phyloP scores from a whole-genome alignment of 352 stramenopile genomes.

The Pythium angustatum region DNA sequence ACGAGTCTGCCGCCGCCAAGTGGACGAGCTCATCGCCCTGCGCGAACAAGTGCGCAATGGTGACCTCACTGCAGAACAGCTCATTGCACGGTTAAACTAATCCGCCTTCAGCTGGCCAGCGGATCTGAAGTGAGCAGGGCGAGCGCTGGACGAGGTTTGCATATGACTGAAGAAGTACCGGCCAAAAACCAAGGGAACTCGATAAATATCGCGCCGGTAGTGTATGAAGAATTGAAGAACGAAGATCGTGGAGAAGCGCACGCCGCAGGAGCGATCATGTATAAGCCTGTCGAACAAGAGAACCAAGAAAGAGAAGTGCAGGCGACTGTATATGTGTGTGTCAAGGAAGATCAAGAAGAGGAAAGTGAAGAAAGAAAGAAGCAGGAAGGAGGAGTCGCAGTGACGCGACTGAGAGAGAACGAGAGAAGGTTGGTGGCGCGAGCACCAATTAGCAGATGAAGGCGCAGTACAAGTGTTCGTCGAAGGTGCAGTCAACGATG shows the following conservation, averaged over 20 bases:
- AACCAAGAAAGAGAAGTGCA: background rate
- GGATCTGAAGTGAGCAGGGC: background rate
- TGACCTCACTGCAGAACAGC: constrained; percentile 5
- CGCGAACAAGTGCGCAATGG: background rate
- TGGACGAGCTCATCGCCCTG: background rate
- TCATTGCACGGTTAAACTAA: constrained; percentile 13
- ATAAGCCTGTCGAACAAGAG: background rate
- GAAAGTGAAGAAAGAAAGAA: constrained; percentile 1
- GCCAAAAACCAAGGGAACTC: background rate
- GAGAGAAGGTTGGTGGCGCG: constrained; percentile 11
- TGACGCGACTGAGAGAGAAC: background rate
- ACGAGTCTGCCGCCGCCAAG: background rate
- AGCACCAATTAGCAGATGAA: background rate
- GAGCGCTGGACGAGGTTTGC: background rate
- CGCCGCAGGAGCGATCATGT: background rate
- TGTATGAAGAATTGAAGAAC: background rate
- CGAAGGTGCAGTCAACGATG: constrained; percentile 4
- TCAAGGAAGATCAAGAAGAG: background rate
- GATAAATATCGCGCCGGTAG: background rate
- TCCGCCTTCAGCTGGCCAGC: background rate
- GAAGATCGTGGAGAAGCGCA: too few species aligned
- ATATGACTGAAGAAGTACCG: background rate
- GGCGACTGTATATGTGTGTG: constrained; percentile 7
- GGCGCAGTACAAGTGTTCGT: constrained; percentile 10
- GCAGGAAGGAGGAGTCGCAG: background rate